Evolutionary conservation across 1,139 yeast genomes (phyloP).

Genomic region (Lodderomyces theae): DNA sequence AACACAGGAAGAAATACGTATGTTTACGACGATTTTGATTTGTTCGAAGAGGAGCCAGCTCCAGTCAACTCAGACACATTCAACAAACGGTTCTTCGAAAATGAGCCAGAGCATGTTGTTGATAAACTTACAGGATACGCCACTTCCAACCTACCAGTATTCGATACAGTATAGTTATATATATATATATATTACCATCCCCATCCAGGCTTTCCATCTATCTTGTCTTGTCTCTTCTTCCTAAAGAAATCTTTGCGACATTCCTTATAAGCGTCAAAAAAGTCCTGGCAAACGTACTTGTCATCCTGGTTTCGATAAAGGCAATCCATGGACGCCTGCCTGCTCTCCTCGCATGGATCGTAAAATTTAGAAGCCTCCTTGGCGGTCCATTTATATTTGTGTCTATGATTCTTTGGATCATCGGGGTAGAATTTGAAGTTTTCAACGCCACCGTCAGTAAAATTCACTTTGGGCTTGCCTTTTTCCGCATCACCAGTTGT

Average conservation of each 20-base stretch:
- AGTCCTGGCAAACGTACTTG: conserved; percentile 72
- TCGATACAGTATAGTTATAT: conserved; percentile 7
- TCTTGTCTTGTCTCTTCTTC: conserved; percentile 36
- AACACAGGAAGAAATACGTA: conserved; percentile 10
- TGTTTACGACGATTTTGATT: conserved; percentile 16
- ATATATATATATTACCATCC: conserved; percentile 25
- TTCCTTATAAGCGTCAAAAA: conserved; percentile 88
- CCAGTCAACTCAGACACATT: conserved; percentile 13
- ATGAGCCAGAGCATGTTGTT: background rate
- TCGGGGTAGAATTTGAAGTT: conserved; percentile 80
- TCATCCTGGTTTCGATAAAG: conserved; percentile 73
- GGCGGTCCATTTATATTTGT: conserved; percentile 56
- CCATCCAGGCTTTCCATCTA: conserved; percentile 46
- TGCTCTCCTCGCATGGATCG: conserved; percentile 90
- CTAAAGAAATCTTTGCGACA: conserved; percentile 80
- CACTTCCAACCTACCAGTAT: conserved; percentile 4
- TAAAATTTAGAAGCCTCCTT: conserved; percentile 83
- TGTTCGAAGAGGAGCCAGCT: conserved; percentile 10
- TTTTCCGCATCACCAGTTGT: conserved; percentile 32
- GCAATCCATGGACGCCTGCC: conserved; percentile 83
- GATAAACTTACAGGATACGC: conserved; percentile 5
- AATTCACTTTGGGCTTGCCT: conserved; percentile 52
- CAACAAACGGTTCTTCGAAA: conserved; percentile 4
- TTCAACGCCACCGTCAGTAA: conserved; percentile 52
- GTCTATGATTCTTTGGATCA: conserved; percentile 61